Evolutionary conservation across 176 grass and related monocot genomes (phyloP).

Genomic region (Paspalum notatum): DNA sequence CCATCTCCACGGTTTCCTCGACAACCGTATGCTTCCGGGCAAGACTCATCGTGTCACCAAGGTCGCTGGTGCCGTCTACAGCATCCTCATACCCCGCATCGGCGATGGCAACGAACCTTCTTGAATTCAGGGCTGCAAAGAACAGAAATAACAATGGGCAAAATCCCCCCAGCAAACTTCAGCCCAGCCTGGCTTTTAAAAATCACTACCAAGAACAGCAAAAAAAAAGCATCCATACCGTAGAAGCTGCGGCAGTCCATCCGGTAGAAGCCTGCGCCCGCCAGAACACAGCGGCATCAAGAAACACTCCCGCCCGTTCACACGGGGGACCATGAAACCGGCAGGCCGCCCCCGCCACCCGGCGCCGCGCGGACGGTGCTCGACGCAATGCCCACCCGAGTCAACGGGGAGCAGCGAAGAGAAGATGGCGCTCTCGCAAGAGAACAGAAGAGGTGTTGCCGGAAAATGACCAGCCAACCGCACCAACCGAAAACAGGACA

Average conservation of each 20-base stretch:
- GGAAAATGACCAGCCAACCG: constrained; percentile 24
- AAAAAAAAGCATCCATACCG: constrained; percentile 12
- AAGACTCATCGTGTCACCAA: constrained; percentile 13
- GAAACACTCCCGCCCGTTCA: not conserved
- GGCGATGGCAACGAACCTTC: constrained; percentile 4
- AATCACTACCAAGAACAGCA: not conserved
- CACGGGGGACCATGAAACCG: not conserved
- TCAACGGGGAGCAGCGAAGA: not conserved
- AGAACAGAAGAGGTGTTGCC: not conserved
- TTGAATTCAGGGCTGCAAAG: constrained; percentile 51
- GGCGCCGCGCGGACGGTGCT: constrained; percentile 16
- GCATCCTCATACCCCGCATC: constrained; percentile 20
- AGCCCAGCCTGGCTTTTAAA: not conserved
- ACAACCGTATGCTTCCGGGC: not conserved
- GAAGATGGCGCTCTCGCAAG: not conserved
- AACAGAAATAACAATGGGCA: constrained; percentile 17
- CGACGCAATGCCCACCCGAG: constrained; percentile 46
- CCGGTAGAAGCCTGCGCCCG: not conserved
- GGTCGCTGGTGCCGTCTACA: not conserved
- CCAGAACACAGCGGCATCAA: constrained; percentile 29
- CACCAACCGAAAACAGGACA: not conserved
- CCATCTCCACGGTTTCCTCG: constrained; percentile 1
- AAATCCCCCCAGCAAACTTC: not conserved
- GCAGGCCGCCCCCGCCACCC: not conserved
- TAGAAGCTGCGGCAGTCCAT: constrained; percentile 45